These are phyloP conservation scores for Spinacia oleracea DNA, from an alignment of 179 eudicot genomes.

Conservation along the genomic window DNA sequence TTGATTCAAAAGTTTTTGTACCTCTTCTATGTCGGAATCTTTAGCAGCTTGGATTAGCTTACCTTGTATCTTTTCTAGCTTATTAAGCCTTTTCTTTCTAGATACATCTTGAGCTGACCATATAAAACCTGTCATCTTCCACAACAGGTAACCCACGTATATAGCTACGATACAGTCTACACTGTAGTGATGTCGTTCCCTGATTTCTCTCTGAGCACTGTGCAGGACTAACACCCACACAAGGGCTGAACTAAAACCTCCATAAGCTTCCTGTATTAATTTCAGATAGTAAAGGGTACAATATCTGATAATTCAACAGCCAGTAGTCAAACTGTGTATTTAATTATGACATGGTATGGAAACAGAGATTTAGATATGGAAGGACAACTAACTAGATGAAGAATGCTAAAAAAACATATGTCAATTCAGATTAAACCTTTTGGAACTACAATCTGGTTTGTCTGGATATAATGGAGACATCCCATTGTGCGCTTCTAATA, in stretches of 20 bases:
- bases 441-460: not conserved
- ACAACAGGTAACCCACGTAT: slow-evolving; percentile 81
- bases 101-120: slow-evolving; percentile 58
- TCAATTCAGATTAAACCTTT: not conserved
- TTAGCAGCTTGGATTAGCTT: slow-evolving; percentile 80
- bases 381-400: not conserved
- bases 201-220: slow-evolving; percentile 89
- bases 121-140: slow-evolving; percentile 85
- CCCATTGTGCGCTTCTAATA: not conserved
- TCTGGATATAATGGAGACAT: not conserved
- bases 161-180: slow-evolving; percentile 85
- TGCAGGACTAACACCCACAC: slow-evolving; percentile 85
- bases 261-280: slow-evolving; percentile 87
- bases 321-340: not conserved
- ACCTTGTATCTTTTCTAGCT: slow-evolving; percentile 71
- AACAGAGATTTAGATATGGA: not conserved
- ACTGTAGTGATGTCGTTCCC: slow-evolving; percentile 92
- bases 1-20: slow-evolving; percentile 68
- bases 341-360: not conserved
- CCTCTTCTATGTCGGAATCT: slow-evolving; percentile 76
- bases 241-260: slow-evolving; percentile 79
- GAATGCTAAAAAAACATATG: too few relatives aligned
- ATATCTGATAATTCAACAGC: not conserved
- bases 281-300: not conserved
- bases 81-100: slow-evolving; percentile 44